Percentiles rank a stretch among this genome's conserved stretches.
Conservation (phyloP, 1,284 basidiomycete species). For the Trametes versicolor region DNA sequence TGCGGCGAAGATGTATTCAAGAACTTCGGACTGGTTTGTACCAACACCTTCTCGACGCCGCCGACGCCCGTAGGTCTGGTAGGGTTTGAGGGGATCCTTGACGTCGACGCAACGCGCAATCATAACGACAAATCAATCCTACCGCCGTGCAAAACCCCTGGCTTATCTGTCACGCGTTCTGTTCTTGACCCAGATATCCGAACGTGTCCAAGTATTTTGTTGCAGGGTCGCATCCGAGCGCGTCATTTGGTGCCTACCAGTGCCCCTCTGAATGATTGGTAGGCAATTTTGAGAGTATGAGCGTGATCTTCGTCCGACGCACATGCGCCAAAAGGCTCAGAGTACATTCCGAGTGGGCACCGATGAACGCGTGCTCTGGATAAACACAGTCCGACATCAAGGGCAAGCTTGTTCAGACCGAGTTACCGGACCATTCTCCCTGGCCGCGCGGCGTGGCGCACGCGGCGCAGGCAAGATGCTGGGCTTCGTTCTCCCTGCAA, state of each 20-base stretch:
- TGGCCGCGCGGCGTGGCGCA: constrained; percentile 53
- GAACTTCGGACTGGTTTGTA: constrained; percentile 62
- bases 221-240: too few relatives aligned
- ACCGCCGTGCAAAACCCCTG: too few relatives aligned
- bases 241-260: too few relatives aligned
- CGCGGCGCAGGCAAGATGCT: constrained; percentile 61
- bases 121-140: constrained; percentile 49
- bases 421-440: constrained; percentile 29
- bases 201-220: too few relatives aligned
- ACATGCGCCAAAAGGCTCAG: too few relatives aligned
- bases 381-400: background rate
- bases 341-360: too few relatives aligned
- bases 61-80: constrained; percentile 68
- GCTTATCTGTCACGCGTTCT: too few relatives aligned
- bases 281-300: too few relatives aligned
- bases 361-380: too few relatives aligned
- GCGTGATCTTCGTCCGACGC: too few relatives aligned
- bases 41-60: constrained; percentile 75
- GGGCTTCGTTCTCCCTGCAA: constrained; percentile 56
- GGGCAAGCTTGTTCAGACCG: constrained; percentile 5
- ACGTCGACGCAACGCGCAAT: constrained; percentile 71
- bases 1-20: constrained; percentile 58
- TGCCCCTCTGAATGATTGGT: too few relatives aligned
- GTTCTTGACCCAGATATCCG: too few relatives aligned
- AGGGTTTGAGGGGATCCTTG: constrained; percentile 68